These are phyloP conservation scores for Metarhizium guizhouense DNA, from an alignment of 2,329 filamentous ascomycete genomes.

Conservation along the genomic window DNA sequence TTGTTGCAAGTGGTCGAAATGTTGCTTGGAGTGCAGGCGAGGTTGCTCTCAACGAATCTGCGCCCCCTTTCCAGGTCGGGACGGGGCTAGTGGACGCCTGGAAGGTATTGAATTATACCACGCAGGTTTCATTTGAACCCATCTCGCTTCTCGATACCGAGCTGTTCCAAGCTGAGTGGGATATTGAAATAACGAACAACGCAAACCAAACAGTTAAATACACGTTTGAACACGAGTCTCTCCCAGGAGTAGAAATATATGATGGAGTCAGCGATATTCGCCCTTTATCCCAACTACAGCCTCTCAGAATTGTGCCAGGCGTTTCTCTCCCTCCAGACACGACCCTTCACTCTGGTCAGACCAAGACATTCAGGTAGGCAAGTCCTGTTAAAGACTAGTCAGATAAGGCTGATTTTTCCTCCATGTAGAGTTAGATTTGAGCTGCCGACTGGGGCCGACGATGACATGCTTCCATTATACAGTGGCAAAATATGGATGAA, in stretches of 20 bases:
- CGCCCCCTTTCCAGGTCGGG: conserved; percentile 32
- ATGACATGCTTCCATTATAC: conserved; percentile 31
- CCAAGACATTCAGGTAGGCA: conserved; percentile 17
- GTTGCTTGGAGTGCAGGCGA: conserved; percentile 20
- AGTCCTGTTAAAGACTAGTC: neutral
- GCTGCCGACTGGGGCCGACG: conserved; percentile 18
- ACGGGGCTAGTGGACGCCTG: conserved; percentile 37
- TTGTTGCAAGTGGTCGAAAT: conserved; percentile 24
- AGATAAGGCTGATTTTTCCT: neutral
- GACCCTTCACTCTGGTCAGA: conserved; percentile 19
- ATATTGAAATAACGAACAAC: conserved; percentile 33
- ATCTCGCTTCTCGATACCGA: conserved; percentile 41
- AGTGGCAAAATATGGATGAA: conserved; percentile 33
- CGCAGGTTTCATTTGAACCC: conserved; percentile 28
- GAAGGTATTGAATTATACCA: conserved; percentile 29
- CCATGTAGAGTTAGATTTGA: conserved; percentile 19
- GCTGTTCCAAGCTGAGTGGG: conserved; percentile 27
- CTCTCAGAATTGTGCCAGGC: conserved; percentile 17
- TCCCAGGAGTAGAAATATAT: conserved; percentile 28
- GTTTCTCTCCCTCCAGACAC: conserved; percentile 19
- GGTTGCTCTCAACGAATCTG: conserved; percentile 10
- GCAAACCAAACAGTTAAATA: conserved; percentile 31
- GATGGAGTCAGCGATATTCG: conserved; percentile 20
- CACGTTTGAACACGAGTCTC: conserved; percentile 28
- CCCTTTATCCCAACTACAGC: conserved; percentile 17